Base-by-base conservation (phyloP, 179 eudicot species). In the Heliamphora pulchella region DNA sequence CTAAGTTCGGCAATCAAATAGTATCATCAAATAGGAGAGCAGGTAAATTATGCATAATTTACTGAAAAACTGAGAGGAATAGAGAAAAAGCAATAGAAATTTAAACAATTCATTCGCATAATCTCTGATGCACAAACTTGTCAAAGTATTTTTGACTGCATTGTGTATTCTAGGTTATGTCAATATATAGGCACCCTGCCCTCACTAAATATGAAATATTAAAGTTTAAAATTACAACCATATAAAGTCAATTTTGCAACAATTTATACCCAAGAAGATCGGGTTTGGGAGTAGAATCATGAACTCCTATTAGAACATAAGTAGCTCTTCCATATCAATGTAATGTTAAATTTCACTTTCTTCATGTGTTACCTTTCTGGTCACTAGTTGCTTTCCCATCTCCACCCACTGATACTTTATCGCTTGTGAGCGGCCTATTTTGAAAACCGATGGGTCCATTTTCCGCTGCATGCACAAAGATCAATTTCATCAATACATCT, bases 401-500 rank as follows among this genome's bases (percentile, higher is more conserved):
- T 91, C 92, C 31, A 96, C 87, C 98, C 97, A 94, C 86, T 87
- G 88, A 68, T 94, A 94, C 85, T 90, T 92, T 82, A 89, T 87
- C n/a, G 97, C 98, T 72, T 90, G 96, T 20, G 88, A 75, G 50
- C 81, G 77, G 18, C 98, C 97, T 73, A 91, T 91, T 79, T 87
- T 89, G 76, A 81, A 90, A 77, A 91, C 85, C 0, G 91, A 74
- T 18, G 94, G 79, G 73, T 86, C 91, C 71, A 92, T 57, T 85
- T 91, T 92, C 80, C 85, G 87, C 99, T 96, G 96, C 90, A 89
- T 65, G 76, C 77, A 75, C 13, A 82, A 77, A 41, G 59, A 58
- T 41, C 67, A 72, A 62, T 1, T 51, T 69, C 74, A 84, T 18
- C 62, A 79, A 57, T 57, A 68, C 20, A 47, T 53, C 3, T 41